Conservation (phyloP, 2,329 filamentous ascomycete genomes). For the Colletotrichum sublineola region DNA sequence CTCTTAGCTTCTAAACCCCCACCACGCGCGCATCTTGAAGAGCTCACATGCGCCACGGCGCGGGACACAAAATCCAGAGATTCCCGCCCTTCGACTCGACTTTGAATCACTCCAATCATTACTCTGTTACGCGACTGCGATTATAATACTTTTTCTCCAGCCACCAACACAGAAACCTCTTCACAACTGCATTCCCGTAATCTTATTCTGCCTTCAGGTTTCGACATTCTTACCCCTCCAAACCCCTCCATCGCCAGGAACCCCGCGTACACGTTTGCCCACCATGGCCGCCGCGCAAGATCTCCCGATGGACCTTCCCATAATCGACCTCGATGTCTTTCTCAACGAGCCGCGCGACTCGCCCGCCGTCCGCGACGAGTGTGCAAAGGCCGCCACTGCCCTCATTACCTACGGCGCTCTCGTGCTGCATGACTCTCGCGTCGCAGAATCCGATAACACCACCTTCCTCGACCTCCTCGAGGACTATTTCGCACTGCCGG, state of each 20-base stretch:
- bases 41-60: slow-evolving; percentile 28
- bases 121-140: background rate
- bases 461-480: slow-evolving; percentile 73
- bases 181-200: background rate
- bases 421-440: slow-evolving; percentile 71
- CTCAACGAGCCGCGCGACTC: slow-evolving; percentile 59
- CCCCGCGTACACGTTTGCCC: background rate
- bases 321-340: slow-evolving; percentile 72
- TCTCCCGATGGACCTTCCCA: slow-evolving; percentile 67
- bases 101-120: background rate
- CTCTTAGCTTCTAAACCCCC: slow-evolving; percentile 7
- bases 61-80: slow-evolving; percentile 12
- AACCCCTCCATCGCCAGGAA: background rate
- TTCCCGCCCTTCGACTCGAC: slow-evolving; percentile 4
- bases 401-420: slow-evolving; percentile 72
- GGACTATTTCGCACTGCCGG: slow-evolving; percentile 73
- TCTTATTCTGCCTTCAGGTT: background rate
- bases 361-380: slow-evolving; percentile 63
- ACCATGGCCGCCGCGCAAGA: slow-evolving; percentile 47
- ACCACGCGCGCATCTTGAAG: slow-evolving; percentile 30
- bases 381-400: slow-evolving; percentile 65
- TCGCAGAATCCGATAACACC: slow-evolving; percentile 67
- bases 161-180: background rate
- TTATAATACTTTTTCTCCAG: background rate
- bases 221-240: background rate